Conservation (phyloP, 2,329 filamentous ascomycete genomes). For the Phoma sp. region DNA sequence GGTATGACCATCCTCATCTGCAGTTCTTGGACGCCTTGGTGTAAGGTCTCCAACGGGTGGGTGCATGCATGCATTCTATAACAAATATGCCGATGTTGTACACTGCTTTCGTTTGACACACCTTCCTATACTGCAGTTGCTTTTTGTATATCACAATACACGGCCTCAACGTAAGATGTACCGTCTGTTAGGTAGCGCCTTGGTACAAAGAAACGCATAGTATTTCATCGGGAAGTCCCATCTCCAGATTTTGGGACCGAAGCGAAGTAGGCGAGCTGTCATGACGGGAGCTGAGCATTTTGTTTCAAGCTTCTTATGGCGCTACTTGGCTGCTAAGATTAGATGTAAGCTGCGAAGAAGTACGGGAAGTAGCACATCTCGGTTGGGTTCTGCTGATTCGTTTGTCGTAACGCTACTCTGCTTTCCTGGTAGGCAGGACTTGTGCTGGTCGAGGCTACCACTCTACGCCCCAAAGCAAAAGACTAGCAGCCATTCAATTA, state of each 20-base stretch:
- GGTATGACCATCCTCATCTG: background rate
- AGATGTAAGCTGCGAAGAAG: background rate
- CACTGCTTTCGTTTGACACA: background rate
- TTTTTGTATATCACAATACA: too few species aligned
- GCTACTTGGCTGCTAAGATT: background rate
- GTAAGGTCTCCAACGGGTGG: background rate
- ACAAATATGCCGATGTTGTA: background rate
- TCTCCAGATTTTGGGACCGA: conserved; percentile 4
- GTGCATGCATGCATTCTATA: too few species aligned
- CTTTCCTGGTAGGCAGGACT: background rate
- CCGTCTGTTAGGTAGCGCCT: background rate
- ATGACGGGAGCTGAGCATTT: conserved; percentile 2
- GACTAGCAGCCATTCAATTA: too few species aligned
- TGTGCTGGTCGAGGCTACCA: background rate
- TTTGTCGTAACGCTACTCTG: background rate
- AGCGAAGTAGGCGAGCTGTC: conserved; percentile 14
- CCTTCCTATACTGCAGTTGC: too few species aligned
- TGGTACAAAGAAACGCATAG: background rate
- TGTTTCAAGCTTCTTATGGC: background rate
- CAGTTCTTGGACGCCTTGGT: background rate
- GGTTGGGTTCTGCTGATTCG: background rate
- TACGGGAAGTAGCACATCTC: background rate
- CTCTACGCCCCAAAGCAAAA: too few species aligned
- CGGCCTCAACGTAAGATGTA: background rate
- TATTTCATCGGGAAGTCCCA: background rate